Conservation (phyloP, 2,329 filamentous ascomycete species). For the Fusarium sp. region DNA sequence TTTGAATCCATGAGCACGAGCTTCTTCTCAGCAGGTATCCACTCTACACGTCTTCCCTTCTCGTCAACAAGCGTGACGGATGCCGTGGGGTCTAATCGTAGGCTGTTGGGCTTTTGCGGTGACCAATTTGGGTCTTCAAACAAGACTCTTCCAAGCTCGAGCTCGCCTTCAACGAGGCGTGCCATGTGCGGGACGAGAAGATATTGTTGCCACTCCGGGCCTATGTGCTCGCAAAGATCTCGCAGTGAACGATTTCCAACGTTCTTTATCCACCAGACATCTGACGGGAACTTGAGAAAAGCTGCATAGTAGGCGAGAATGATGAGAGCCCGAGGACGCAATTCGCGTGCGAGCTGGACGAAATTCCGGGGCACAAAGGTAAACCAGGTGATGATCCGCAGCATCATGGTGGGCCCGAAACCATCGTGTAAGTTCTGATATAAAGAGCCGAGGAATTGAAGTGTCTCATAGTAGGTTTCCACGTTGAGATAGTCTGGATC, state of each 20-base stretch:
- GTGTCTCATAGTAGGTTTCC: constrained; percentile 56
- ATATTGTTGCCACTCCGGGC: constrained; percentile 53
- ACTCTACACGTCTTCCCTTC: constrained; percentile 37
- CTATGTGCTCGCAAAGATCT: constrained; percentile 55
- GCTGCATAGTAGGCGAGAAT: constrained; percentile 64
- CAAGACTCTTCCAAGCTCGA: constrained; percentile 54
- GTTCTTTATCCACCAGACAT: constrained; percentile 62
- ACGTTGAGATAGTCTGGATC: constrained; percentile 55
- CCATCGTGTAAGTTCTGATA: constrained; percentile 60
- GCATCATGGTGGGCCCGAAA: constrained; percentile 55
- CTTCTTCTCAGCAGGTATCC: constrained; percentile 32
- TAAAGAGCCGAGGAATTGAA: constrained; percentile 62
- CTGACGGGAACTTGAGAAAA: constrained; percentile 58
- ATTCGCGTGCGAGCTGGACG: constrained; percentile 54
- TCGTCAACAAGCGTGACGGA: constrained; percentile 37
- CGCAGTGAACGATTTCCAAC: constrained; percentile 59
- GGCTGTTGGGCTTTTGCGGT: constrained; percentile 26
- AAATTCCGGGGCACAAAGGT: constrained; percentile 61
- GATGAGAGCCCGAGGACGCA: constrained; percentile 59
- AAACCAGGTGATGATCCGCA: constrained; percentile 64
- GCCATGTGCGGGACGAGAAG: constrained; percentile 56
- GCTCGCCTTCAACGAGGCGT: constrained; percentile 46
- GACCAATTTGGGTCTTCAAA: constrained; percentile 58
- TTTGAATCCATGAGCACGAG: constrained; percentile 35
- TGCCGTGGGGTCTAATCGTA: constrained; percentile 26